These are phyloP conservation scores for Micractinium conductrix DNA, from an alignment of 139 green algal species.

Conservation along the genomic window DNA sequence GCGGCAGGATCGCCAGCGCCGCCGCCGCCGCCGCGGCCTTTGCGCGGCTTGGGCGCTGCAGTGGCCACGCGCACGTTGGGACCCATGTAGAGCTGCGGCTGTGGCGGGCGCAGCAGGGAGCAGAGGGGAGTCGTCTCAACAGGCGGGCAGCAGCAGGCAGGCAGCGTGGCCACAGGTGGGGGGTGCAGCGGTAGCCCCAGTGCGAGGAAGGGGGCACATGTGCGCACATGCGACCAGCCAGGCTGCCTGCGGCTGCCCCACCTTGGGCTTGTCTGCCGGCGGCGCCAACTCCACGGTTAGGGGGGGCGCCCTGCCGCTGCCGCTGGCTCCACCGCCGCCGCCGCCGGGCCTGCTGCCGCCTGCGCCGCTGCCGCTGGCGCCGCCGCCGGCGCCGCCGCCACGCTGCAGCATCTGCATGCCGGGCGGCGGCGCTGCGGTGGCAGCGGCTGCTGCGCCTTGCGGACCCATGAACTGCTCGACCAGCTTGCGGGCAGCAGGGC, in stretches of 20 bases:
- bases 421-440: not conserved
- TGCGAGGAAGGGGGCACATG: too few relatives aligned
- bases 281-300: slow-evolving; percentile 11
- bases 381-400: not conserved
- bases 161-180: too few relatives aligned
- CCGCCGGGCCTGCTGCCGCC: not conserved
- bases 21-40: not conserved
- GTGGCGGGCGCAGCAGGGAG: not conserved
- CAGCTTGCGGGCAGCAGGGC: not conserved
- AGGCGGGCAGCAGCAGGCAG: not conserved
- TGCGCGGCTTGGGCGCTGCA: not conserved
- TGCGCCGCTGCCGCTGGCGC: not conserved
- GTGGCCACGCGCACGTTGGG: slow-evolving; percentile 24
- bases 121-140: not conserved
- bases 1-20: not conserved
- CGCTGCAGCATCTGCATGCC: slow-evolving; percentile 20
- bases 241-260: not conserved
- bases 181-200: too few relatives aligned
- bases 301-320: not conserved
- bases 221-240: not conserved
- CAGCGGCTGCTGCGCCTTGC: not conserved
- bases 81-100: slow-evolving; percentile 23
- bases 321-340: not conserved
- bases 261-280: slow-evolving; percentile 7
- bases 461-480: slow-evolving; percentile 17